Base-by-base conservation (phyloP, 768 basidiomycete species). In the Rhodotorula taiwanensis region DNA sequence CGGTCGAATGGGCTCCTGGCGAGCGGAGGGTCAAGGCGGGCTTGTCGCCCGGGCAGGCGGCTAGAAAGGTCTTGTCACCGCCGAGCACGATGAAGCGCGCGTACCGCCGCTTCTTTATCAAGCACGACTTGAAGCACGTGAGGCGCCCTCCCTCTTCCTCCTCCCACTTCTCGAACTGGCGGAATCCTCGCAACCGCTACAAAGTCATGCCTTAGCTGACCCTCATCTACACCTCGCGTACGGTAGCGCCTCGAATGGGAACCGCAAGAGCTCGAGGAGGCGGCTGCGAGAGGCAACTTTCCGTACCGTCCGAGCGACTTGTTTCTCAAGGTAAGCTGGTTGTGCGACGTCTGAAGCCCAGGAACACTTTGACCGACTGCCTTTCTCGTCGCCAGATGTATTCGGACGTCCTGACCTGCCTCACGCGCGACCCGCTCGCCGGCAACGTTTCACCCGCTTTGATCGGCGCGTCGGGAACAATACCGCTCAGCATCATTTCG, bases 401-500 rank as follows among this genome's bases (percentile, higher is more conserved):
- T 65, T 76, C 79, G 43, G 82, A 85, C 53, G 79, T 83, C n/a
- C 75, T 86, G 25, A 78, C 79, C n/a, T 80, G 80, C 4, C 76
- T 87, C 2, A 80, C 84, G 28, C 74, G 74, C 58, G 79, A 84
- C 64, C 82, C 83, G 1, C 76, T 83, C 64, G 79, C 80, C 2
- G 82, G 82, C 15, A 76, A 85, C 62, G 80, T 82, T 53, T 83
- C 84, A 3, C 86, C 86, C 0, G 78, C 82, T 13, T 76, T 87
- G n/a, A 75, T 86, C 55, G 86, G 81, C 2, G 79, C 80, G 14
- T 81, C 80, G 20, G 84, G 83, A 11, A 83, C 84, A 21, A 79
- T 85, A 36, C 85, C 84, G 20, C 76, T 86, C 39, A 77, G 81
- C 11, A 80, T 86, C 69, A 77, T 86, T 70, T 84, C 84, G 23